Conservation (phyloP, 192 early-diverging fungal genomes). For the Coemansia sp. region DNA sequence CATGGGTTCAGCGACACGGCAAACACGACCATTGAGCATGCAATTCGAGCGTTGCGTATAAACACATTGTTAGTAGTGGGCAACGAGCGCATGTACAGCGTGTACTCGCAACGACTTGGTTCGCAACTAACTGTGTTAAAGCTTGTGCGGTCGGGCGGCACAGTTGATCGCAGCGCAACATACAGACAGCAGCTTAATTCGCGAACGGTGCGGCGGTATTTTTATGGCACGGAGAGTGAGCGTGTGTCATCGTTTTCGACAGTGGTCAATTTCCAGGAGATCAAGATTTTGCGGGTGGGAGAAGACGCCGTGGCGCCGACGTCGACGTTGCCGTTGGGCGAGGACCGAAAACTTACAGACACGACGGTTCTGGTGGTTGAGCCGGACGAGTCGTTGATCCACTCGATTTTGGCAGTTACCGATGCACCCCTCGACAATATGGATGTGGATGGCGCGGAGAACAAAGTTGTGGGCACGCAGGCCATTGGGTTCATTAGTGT, state of each 20-base stretch:
- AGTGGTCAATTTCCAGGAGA: constrained; percentile 74
- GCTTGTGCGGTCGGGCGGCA: constrained; percentile 90
- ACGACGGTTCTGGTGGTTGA: constrained; percentile 80
- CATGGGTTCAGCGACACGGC: constrained; percentile 71
- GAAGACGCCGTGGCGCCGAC: constrained; percentile 74
- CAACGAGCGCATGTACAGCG: constrained; percentile 90
- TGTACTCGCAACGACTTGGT: constrained; percentile 64
- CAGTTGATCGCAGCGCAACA: constrained; percentile 78
- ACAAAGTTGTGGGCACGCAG: constrained; percentile 86
- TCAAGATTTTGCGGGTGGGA: constrained; percentile 74
- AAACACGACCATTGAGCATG: constrained; percentile 73
- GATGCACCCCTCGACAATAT: constrained; percentile 55
- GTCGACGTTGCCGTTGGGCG: constrained; percentile 87
- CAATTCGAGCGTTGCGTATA: constrained; percentile 71
- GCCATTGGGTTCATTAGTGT: constrained; percentile 46
- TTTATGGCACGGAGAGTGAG: constrained; percentile 81
- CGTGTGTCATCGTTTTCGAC: constrained; percentile 83
- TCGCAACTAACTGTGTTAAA: constrained; percentile 72
- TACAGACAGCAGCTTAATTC: constrained; percentile 70
- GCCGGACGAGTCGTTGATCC: constrained; percentile 73
- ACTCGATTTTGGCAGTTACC: constrained; percentile 85
- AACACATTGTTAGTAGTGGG: constrained; percentile 87
- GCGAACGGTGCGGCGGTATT: constrained; percentile 85
- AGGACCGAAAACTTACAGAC: constrained; percentile 73
- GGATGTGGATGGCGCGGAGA: constrained; percentile 55